Base-by-base conservation (phyloP, 2,329 filamentous ascomycete species). In the Paecilomyces sp. region DNA sequence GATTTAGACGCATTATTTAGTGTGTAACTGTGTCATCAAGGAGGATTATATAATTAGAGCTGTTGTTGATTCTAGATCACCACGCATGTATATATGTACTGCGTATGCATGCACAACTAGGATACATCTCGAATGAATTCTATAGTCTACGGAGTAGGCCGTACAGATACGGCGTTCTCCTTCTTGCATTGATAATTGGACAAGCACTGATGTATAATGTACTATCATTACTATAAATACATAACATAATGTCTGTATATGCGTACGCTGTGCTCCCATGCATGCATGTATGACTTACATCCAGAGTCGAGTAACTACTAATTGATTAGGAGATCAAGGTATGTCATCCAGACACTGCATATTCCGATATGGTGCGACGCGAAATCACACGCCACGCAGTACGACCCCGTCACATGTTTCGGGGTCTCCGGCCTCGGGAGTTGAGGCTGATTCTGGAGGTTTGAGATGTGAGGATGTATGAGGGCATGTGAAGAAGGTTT, bases 381-480 rank as follows among this genome's bases (percentile, higher is more conserved):
- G 31, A 33, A 9, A 33, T 33, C 4, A 12, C 11, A 33, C 31
- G 31, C 41, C 41, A 47, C 41, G n/a, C 41, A 47, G 41, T 47
- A n/a, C 41, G n/a, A 47, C 41, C 18, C 18, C 41, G 41, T 47
- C 41, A 47, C 41, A 47, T 47, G 41, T 47, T 47, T 47, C 31
- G 41, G 41, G 8, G 41, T n/a, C 41, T 47, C 18, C 13, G 41
- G 41, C 41, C 41, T 33, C 31, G 31, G 31, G 31, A 33, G 31
- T 33, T 33, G 31, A 33, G 31, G 31, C 31, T 33, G 11, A 33
- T 9, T 33, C 31, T 33, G 6, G 30, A 31, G 30, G 30, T 31
- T 9, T 31, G 30, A 31, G 30, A 71, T 55, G 6, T 31, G 31
- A 33, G 31, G 11, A 12, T 33, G 8, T 11, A 33, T 33, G 31